Base-by-base conservation (phyloP, 106 monocot genomes). In the Platanthera zijinensis region DNA sequence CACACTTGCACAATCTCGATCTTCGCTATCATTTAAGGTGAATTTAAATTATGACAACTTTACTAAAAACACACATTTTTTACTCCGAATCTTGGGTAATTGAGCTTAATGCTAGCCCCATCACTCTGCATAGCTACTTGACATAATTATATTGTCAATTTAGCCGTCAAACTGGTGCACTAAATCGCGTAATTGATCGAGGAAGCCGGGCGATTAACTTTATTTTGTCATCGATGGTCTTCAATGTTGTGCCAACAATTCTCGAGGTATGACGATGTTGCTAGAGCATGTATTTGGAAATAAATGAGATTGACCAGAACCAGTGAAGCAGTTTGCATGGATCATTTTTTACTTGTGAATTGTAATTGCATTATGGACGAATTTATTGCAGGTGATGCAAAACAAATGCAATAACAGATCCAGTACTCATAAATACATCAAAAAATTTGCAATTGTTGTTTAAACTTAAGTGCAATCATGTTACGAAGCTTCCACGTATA, bases 171-270 rank as follows among this genome's bases (percentile, higher is more conserved):
- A 99, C 97, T 69, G 97, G 97, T 83, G 94, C 94, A 68, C 50
- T 99, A 76, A 99, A 92, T 83, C 94, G 97, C 50, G 84, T 92
- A 80, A 99, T 99, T 82, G 97, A 99, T 88, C 84, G 97, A 80
- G 97, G 97, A 30, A 99, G 94, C 81, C 97, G 97, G 74, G 97
- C 94, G 52, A 99, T 99, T 75, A 99, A 90, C 81, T 94, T 92
- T 74, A 85, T 99, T 83, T 89, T 99, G 69, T 89, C 97, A 69
- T 80, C 90, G 51, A 86, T 92, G 83, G 86, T 99, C 45, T 99
- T 99, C 76, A 99, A 94, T 87, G 89, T 94, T 75, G 91, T 94
- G 11, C 97, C 97, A 30, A 99, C 97, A 51, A 81, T 94, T 71
- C 77, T 99, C 49, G 97, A 99, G 97, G 97, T 99, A 92, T 69